phyloP scores from a whole-genome alignment of 306 rosid species.

The Glycyrrhiza uralensis region DNA sequence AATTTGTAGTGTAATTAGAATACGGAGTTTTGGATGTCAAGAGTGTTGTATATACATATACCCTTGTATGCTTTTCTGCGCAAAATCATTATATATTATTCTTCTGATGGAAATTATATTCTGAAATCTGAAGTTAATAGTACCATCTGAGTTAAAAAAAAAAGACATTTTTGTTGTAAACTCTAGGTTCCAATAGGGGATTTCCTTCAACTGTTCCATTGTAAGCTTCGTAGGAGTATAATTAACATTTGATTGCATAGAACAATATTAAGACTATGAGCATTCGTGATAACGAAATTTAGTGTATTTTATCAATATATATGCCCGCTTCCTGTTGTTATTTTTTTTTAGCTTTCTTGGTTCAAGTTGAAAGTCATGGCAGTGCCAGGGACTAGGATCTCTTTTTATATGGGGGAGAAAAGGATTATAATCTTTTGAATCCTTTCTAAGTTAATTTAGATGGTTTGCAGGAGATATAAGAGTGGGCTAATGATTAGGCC shows the following conservation, averaged over 20 bases:
- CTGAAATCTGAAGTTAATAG: background rate
- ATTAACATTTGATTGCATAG: background rate
- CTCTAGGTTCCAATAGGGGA: background rate
- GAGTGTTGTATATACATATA: background rate
- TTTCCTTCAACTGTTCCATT: conserved; percentile 7
- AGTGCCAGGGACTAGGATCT: background rate
- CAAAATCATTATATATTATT: background rate
- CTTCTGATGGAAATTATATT: background rate
- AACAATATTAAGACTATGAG: background rate
- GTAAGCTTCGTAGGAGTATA: background rate
- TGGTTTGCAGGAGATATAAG: background rate
- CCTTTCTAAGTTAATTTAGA: background rate
- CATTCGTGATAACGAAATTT: background rate
- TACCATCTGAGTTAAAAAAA: background rate
- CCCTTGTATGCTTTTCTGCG: background rate
- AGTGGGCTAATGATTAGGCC: background rate
- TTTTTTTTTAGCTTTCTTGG: background rate
- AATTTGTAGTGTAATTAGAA: conserved; percentile 30
- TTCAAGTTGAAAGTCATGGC: background rate
- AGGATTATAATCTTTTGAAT: background rate
- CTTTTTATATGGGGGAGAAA: background rate
- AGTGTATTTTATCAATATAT: background rate
- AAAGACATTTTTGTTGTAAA: background rate
- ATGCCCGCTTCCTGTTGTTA: background rate
- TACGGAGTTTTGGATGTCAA: conserved; percentile 1